Base-by-base conservation (phyloP, 2,329 filamentous ascomycete genomes). In the Cercospora berteroae region DNA sequence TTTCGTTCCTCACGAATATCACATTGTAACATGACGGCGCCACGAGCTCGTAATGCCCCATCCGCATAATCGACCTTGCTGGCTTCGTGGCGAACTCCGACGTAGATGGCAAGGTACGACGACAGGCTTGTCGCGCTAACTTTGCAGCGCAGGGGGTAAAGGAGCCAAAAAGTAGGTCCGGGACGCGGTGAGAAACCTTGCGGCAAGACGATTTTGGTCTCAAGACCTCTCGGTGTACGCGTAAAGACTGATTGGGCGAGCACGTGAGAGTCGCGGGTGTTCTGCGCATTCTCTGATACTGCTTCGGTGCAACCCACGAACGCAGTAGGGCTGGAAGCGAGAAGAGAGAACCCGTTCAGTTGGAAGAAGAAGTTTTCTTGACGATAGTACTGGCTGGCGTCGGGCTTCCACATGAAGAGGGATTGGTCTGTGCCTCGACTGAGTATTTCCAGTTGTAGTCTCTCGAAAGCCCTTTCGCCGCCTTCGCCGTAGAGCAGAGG, bases 401-500 rank as follows among this genome's bases (percentile, higher is more conserved):
- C 44, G 3, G 39, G 7, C 16, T 59, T 60, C 67, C 67, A 69
- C 16, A 50, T 50, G 13, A 69, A 64, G 6, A 69, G 42, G 9
- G 67, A 66, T 8, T 69, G 57, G 29, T 66, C 67, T 0, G 5
- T 18, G 16, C 66, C 60, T n/a, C 63, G 36, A 44, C 52, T 62
- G 9, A 69, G 50, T 9, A 69, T 69, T 44, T 67, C 67, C 7
- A 55, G 27, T 42, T 70, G 67, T 10, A 69, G 56, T 57, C 64
- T 33, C 18, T 67, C 33, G 62, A 70, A 70, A 16, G 69, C 62
- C 27, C 59, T 69, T 18, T 16, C 16, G n/a, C 36, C 39, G 12
- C 68, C 66, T 64, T 70, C 69, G 27, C 69, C 67, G 33, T 70
- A 69, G 2, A 70, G 62, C 5, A 70, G 50, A 12, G 69, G 64